phyloP scores from a whole-genome alignment of 2,329 filamentous ascomycete genomes.

The Tolypocladium tundrense region DNA sequence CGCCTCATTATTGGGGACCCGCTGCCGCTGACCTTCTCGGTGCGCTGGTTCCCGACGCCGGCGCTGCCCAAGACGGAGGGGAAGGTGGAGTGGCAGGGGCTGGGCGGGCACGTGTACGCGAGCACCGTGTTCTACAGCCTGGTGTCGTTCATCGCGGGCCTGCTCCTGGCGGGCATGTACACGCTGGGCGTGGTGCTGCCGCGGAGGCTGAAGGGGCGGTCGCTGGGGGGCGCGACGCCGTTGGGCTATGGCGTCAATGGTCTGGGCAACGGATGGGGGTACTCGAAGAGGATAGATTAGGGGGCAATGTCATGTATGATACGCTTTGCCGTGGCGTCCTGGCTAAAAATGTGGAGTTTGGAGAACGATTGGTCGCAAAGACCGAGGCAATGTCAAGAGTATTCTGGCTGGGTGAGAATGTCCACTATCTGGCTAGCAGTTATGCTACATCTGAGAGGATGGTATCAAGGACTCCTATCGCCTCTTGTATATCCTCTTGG shows the following conservation, averaged over 20 bases:
- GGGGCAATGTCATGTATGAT: neutral
- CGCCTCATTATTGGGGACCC: constrained; percentile 82
- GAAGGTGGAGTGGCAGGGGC: constrained; percentile 53
- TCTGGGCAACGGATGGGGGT: constrained; percentile 50
- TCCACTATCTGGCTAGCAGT: neutral
- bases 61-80: constrained; percentile 58
- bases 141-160: constrained; percentile 47
- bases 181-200: constrained; percentile 52
- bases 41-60: constrained; percentile 78
- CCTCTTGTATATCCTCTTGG: constrained; percentile 23
- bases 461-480: neutral
- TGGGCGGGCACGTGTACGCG: constrained; percentile 53
- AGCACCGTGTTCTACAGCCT: constrained; percentile 54
- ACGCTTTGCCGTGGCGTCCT: neutral
- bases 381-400: neutral
- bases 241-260: constrained; percentile 42
- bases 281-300: constrained; percentile 34
- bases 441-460: too few species aligned
- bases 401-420: neutral
- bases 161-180: constrained; percentile 44
- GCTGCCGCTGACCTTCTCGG: constrained; percentile 65
- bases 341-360: neutral
- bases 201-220: constrained; percentile 35
- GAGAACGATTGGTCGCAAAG: neutral
- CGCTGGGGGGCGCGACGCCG: constrained; percentile 47